Conservation (phyloP, 495 filamentous ascomycete genomes). For the Chaetomium cochliodes region DNA sequence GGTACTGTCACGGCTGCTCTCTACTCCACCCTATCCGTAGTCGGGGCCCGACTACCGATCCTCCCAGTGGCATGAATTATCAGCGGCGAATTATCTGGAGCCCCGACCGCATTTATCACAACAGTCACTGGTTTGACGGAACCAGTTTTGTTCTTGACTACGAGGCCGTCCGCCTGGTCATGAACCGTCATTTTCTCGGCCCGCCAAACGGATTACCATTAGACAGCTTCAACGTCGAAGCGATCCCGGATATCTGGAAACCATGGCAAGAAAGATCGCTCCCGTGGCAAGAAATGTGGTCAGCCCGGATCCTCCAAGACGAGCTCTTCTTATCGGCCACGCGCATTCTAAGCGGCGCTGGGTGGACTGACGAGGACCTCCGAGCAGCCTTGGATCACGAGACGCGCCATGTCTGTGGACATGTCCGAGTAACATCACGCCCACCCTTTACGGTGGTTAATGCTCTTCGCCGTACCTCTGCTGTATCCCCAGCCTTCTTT, state of each 20-base stretch:
- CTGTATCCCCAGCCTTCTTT: background rate
- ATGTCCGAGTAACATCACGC: background rate
- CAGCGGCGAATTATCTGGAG: background rate
- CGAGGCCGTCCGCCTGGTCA: constrained; percentile 20
- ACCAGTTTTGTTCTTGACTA: constrained; percentile 10
- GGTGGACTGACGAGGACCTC: background rate
- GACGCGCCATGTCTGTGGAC: background rate
- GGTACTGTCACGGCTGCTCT: constrained; percentile 24
- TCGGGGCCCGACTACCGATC: constrained; percentile 1
- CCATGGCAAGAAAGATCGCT: constrained; percentile 8
- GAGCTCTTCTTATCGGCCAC: constrained; percentile 25
- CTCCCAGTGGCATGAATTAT: background rate
- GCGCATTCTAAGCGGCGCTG: constrained; percentile 14
- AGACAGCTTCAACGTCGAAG: constrained; percentile 10
- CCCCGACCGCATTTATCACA: background rate
- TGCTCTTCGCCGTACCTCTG: too few species aligned
- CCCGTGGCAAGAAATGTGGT: constrained; percentile 18
- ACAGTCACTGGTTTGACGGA: background rate
- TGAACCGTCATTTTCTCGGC: constrained; percentile 27
- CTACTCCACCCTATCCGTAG: constrained; percentile 12
- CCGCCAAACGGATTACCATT: constrained; percentile 22
- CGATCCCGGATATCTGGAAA: background rate
- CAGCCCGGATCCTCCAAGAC: constrained; percentile 19
- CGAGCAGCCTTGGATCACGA: background rate
- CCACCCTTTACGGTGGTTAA: background rate